These are phyloP conservation scores for Sporisorium scitamineum DNA, from an alignment of 1,284 basidiomycete species.

Conservation along the genomic window DNA sequence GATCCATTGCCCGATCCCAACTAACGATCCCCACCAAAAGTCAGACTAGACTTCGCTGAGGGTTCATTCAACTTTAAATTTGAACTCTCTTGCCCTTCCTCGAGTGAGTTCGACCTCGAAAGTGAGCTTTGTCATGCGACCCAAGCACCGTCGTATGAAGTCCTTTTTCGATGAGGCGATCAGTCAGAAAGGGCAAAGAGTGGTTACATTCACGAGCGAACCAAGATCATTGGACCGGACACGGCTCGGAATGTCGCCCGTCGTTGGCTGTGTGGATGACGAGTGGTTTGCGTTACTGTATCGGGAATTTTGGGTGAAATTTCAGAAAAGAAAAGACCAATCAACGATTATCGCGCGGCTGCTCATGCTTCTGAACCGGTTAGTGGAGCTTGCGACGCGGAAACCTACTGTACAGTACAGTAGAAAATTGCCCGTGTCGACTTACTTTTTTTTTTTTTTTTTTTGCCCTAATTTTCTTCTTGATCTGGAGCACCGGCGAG, in stretches of 20 bases:
- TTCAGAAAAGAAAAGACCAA: background rate
- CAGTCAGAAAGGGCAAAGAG: too few relatives aligned
- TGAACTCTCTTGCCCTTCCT: too few relatives aligned
- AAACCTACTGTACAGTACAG: too few relatives aligned
- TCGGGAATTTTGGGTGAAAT: conserved; percentile 12
- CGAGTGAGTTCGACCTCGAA: too few relatives aligned
- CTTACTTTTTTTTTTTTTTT: background rate
- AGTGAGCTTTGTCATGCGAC: background rate
- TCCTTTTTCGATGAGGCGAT: too few relatives aligned
- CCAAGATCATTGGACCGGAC: background rate
- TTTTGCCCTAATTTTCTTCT: background rate
- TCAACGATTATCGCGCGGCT: background rate
- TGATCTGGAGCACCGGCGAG: background rate
- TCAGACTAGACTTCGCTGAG: too few relatives aligned
- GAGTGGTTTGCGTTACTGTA: conserved; percentile 1
- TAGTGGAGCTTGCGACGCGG: conserved; percentile 11
- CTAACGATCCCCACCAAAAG: background rate
- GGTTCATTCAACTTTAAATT: too few relatives aligned
- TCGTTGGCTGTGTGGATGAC: background rate
- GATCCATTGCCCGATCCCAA: conserved; percentile 2
- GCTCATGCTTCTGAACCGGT: background rate
- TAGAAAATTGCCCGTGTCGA: conserved; percentile 11
- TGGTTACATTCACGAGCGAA: conserved; percentile 7
- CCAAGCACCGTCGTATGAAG: too few relatives aligned
- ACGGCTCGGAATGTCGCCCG: conserved; percentile 2